phyloP scores from a whole-genome alignment of 805 yeast species.

The Yamadazyma scolyti region DNA sequence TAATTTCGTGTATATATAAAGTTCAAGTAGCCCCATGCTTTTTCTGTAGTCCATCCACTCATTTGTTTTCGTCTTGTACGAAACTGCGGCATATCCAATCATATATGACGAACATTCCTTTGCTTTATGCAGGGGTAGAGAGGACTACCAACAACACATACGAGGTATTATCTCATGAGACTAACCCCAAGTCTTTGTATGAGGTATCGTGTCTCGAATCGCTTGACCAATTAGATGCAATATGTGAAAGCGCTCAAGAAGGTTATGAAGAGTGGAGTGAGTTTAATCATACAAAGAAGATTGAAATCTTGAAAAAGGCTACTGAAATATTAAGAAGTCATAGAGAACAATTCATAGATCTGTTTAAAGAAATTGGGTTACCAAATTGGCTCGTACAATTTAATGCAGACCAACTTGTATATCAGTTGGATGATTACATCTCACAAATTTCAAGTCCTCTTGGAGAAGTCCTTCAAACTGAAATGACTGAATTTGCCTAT shows the following conservation, averaged over 20 bases:
- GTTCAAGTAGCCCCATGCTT: too few species aligned
- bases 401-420: constrained; percentile 25
- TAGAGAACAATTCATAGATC: constrained; percentile 9
- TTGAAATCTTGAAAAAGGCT: constrained; percentile 17
- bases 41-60: too few species aligned
- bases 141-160: constrained; percentile 1
- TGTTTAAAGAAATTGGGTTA: constrained; percentile 30
- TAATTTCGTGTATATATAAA: too few species aligned
- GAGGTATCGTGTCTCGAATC: constrained; percentile 3
- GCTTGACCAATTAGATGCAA: constrained; percentile 5
- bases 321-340: constrained; percentile 12
- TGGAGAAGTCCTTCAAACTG: constrained; percentile 12
- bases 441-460: constrained; percentile 15
- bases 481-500: constrained; percentile 19
- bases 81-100: too few species aligned
- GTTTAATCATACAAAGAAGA: constrained; percentile 13
- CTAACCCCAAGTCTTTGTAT: constrained; percentile 1
- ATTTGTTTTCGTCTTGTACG: too few species aligned
- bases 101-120: too few species aligned
- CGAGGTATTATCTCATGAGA: constrained; percentile 2
- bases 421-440: constrained; percentile 26
- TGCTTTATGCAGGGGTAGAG: constrained; percentile 1
- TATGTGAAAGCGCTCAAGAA: constrained; percentile 16
- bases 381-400: constrained; percentile 34
- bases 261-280: constrained; percentile 27